These are phyloP conservation scores for Sclerotinia nivalis DNA, from an alignment of 2,329 filamentous ascomycete genomes.

Conservation along the genomic window DNA sequence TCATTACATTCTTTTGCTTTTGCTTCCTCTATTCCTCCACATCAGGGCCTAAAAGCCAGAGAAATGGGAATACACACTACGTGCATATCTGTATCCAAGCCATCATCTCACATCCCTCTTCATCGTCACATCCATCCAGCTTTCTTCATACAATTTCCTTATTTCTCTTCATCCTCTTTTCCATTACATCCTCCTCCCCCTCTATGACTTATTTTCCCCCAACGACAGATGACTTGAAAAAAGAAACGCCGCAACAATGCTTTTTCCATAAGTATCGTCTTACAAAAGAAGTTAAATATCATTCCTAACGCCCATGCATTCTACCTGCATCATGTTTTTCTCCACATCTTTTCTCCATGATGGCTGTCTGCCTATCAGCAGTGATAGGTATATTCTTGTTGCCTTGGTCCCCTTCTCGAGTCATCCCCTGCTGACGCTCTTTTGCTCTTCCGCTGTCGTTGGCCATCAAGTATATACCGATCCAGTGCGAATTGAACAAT, in stretches of 20 bases:
- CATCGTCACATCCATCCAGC: neutral
- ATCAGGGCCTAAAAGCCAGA: neutral
- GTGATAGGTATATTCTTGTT: neutral
- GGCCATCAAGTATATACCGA: neutral
- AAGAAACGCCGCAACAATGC: constrained; percentile 15
- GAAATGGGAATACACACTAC: neutral
- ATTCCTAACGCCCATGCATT: constrained; percentile 13
- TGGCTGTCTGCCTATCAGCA: neutral
- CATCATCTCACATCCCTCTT: neutral
- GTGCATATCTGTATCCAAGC: constrained; percentile 3
- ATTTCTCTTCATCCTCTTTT: neutral
- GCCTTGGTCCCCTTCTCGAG: neutral
- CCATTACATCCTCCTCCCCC: neutral
- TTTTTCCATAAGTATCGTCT: neutral
- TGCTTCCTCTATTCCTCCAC: neutral
- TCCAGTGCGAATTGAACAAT: neutral
- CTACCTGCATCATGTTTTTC: neutral
- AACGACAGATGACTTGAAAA: neutral
- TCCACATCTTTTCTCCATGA: neutral
- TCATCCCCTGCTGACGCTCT: no score
- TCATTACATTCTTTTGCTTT: neutral
- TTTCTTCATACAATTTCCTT: neutral
- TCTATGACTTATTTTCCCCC: neutral
- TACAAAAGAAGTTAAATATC: neutral
- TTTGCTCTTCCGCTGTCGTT: neutral